These are phyloP conservation scores for Podaxis rugospora DNA, from an alignment of 768 basidiomycete species.

Conservation along the genomic window DNA sequence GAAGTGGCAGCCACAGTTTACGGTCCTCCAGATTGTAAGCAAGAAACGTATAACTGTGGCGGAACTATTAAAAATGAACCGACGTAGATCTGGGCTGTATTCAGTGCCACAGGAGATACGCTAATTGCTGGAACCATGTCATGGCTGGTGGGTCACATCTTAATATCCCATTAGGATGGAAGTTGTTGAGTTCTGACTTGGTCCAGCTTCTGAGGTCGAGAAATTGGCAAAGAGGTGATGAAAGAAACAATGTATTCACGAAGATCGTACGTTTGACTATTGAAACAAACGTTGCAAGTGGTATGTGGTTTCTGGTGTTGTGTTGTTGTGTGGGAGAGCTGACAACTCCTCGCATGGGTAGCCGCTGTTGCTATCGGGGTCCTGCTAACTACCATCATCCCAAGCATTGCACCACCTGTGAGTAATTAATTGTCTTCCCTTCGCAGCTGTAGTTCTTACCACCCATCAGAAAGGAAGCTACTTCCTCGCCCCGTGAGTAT, in stretches of 20 bases:
- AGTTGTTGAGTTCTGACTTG: not conserved
- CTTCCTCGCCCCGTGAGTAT: slow-evolving; percentile 8
- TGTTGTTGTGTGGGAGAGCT: not conserved
- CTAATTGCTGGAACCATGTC: slow-evolving; percentile 2
- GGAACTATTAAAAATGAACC: not conserved
- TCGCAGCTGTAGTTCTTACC: not conserved
- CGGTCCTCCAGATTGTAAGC: slow-evolving; percentile 3
- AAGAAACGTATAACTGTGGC: not conserved
- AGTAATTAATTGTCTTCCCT: not conserved
- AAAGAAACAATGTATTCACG: not conserved
- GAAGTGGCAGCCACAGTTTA: not conserved
- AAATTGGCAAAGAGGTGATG: not conserved
- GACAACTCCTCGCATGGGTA: not conserved
- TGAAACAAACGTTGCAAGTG: slow-evolving; percentile 5
- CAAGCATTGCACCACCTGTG: slow-evolving; percentile 1
- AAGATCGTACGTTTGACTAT: slow-evolving; percentile 3
- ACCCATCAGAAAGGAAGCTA: not conserved
- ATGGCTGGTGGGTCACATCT: not conserved
- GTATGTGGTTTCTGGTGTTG: not conserved
- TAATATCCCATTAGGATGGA: not conserved
- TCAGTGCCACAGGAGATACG: not conserved
- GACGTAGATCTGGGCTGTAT: not conserved
- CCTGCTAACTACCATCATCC: not conserved
- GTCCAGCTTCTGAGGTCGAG: not conserved
- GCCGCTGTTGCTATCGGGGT: not conserved